phyloP scores from a whole-genome alignment of 352 stramenopile species.

The Blastocystis sp. region DNA sequence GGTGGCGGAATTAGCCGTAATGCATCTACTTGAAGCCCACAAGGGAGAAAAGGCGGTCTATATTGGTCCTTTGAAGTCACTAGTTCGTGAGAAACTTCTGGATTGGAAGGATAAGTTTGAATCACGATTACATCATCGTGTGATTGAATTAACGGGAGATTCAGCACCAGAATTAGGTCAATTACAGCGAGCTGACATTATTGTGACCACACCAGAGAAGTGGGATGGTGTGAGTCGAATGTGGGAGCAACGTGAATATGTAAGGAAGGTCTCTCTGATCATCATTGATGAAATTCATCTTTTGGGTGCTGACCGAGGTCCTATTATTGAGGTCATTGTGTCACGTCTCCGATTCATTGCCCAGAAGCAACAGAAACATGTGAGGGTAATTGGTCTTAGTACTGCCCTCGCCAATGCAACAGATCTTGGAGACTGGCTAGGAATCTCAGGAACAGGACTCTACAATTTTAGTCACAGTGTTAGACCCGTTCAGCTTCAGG shows the following conservation, averaged over 20 bases:
- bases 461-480: slow-evolving; percentile 78
- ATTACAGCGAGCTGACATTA: slow-evolving; percentile 86
- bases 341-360: slow-evolving; percentile 82
- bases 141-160: slow-evolving; percentile 94
- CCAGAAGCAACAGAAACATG: slow-evolving; percentile 69
- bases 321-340: slow-evolving; percentile 89
- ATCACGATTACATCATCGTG: slow-evolving; percentile 74
- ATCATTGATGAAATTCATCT: slow-evolving; percentile 97
- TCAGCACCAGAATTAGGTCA: slow-evolving; percentile 87
- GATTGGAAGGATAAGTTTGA: slow-evolving; percentile 92
- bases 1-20: slow-evolving; percentile 92
- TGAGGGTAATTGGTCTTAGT: slow-evolving; percentile 89
- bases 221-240: slow-evolving; percentile 93
- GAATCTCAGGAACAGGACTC: slow-evolving; percentile 79
- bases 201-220: slow-evolving; percentile 95
- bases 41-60: slow-evolving; percentile 86
- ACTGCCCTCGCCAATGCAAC: slow-evolving; percentile 91
- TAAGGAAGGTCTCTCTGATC: slow-evolving; percentile 81
- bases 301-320: slow-evolving; percentile 88
- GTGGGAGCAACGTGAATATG: slow-evolving; percentile 78
- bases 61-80: slow-evolving; percentile 92
- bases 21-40: slow-evolving; percentile 82
- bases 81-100: slow-evolving; percentile 89
- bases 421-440: slow-evolving; percentile 93
- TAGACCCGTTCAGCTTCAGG: slow-evolving; percentile 90